Evolutionary conservation across 1,284 basidiomycete species (phyloP), one percentile per base, ranked within the genome.

Genomic region (Anthracocystis walkeri): DNA sequence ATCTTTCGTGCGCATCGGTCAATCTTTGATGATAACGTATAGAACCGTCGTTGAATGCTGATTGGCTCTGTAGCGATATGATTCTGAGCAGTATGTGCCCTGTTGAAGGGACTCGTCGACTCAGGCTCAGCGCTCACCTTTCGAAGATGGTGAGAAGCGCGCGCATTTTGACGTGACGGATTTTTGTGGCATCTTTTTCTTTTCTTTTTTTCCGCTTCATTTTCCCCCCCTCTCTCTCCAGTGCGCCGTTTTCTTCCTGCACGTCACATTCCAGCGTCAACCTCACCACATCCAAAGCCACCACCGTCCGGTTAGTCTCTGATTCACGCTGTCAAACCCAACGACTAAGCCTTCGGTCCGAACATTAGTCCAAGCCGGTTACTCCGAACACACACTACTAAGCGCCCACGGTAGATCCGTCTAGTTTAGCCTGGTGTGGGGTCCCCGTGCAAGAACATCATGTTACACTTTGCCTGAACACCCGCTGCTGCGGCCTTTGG

Each of bases 251-350:
- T 41, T 41, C 11, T 41, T 20, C 35, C 57, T 60, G 64, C 64
- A 60, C 48, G 50, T 44, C 65, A 67, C 65, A 67, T 67, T 58
- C 65, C 58, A 38, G 35, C 35, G 12, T 38, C 35, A 14, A 38
- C 4, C 35, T 38, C 35, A 38, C 35, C 33, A 8, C 35, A 38
- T 16, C 35, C 35, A 38, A 38, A 38, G 35, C 35, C 35, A 38
- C 12, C 35, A 16, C 35, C 14, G 16, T 5, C 35, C n/a, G n/a
- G 35, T 38, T 38, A 12, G 35, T 38, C 35, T 38, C 35, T 38
- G 35, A 38, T 38, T 38, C 35, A 38, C 35, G 35, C 7, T 14
- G 35, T 38, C 35, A 38, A 38, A 38, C 11, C 35, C 35, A 38
- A 38, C 35, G 14, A 16, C 35, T 38, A 38, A 11, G 12, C 35